These are phyloP conservation scores for Cryptosporidium viatorum DNA, from an alignment of 169 alveolate genomes.

Conservation along the genomic window DNA sequence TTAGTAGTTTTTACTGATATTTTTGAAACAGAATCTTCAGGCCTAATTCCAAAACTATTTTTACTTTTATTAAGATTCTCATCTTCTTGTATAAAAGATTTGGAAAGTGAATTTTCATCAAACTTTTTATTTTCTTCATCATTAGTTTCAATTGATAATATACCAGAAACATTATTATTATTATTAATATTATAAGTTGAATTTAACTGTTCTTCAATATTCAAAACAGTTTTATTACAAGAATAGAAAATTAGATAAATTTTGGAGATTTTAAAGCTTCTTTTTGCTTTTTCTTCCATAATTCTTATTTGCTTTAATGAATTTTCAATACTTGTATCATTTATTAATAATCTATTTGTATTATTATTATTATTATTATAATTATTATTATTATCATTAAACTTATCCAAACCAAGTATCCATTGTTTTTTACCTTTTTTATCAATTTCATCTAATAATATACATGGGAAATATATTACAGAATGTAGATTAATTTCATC, in stretches of 20 bases:
- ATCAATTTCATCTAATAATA: constrained; percentile 36
- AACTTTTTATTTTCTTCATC: neutral
- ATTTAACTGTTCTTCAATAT: constrained; percentile 58
- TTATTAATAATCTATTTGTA: neutral
- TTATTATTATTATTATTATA: neutral
- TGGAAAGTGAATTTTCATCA: neutral
- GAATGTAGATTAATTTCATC: constrained; percentile 36
- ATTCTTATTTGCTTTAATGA: constrained; percentile 5
- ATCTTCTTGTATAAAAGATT: neutral
- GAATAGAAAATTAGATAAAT: constrained; percentile 51
- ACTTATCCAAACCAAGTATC: constrained; percentile 39
- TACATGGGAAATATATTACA: constrained; percentile 50
- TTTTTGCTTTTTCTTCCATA: constrained; percentile 68
- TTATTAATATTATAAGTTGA: neutral
- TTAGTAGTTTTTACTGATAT: constrained; percentile 39
- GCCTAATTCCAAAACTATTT: neutral
- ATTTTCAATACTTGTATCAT: constrained; percentile 3
- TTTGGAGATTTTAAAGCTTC: constrained; percentile 48
- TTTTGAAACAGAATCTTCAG: constrained; percentile 65
- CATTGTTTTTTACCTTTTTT: constrained; percentile 56
- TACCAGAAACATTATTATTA: no score
- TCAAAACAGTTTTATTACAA: constrained; percentile 44
- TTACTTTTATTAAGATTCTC: neutral
- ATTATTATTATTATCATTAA: neutral
- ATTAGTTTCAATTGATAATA: neutral